Evolutionary conservation across 2,329 filamentous ascomycete genomes (phyloP).

Genomic region (Neoscytalidium dimidiatum): DNA sequence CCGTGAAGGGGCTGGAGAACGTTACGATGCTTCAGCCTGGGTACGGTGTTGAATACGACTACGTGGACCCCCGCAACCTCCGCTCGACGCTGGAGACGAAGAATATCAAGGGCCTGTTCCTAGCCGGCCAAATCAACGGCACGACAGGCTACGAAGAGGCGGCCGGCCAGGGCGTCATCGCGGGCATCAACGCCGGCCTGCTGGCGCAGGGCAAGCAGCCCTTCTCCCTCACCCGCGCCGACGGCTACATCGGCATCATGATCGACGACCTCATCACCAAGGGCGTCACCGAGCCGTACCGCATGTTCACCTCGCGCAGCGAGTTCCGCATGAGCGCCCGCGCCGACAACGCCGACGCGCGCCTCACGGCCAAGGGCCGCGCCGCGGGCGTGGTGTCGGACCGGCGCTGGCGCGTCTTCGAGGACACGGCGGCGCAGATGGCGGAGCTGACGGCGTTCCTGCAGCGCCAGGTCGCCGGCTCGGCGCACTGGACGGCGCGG

Average conservation of each 20-base stretch:
- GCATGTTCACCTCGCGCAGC: slow-evolving; percentile 96
- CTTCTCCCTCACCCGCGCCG: slow-evolving; percentile 73
- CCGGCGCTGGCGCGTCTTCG: slow-evolving; percentile 72
- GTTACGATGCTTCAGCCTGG: slow-evolving; percentile 91
- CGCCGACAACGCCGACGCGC: slow-evolving; percentile 89
- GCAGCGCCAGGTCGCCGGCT: slow-evolving; percentile 57
- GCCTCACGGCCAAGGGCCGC: slow-evolving; percentile 78
- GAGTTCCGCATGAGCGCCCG: slow-evolving; percentile 93
- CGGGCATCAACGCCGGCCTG: slow-evolving; percentile 92
- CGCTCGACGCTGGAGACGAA: slow-evolving; percentile 93
- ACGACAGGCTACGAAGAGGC: slow-evolving; percentile 98
- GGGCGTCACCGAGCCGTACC: slow-evolving; percentile 93
- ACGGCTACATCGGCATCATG: slow-evolving; percentile 98
- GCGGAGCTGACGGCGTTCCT: slow-evolving; percentile 65
- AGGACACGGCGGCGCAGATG: slow-evolving; percentile 67
- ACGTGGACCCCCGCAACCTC: slow-evolving; percentile 88
- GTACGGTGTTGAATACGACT: slow-evolving; percentile 98
- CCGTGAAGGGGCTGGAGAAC: slow-evolving; percentile 83
- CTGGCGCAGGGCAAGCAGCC: slow-evolving; percentile 66
- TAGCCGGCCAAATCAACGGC: slow-evolving; percentile 96
- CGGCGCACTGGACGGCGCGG: slow-evolving; percentile 66
- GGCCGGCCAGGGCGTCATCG: slow-evolving; percentile 87
- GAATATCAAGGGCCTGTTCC: slow-evolving; percentile 80
- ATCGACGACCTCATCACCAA: slow-evolving; percentile 97
- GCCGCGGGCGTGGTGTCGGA: slow-evolving; percentile 78